These are phyloP conservation scores for Solanum paucissectum DNA, from an alignment of 257 asterid genomes.

Conservation along the genomic window DNA sequence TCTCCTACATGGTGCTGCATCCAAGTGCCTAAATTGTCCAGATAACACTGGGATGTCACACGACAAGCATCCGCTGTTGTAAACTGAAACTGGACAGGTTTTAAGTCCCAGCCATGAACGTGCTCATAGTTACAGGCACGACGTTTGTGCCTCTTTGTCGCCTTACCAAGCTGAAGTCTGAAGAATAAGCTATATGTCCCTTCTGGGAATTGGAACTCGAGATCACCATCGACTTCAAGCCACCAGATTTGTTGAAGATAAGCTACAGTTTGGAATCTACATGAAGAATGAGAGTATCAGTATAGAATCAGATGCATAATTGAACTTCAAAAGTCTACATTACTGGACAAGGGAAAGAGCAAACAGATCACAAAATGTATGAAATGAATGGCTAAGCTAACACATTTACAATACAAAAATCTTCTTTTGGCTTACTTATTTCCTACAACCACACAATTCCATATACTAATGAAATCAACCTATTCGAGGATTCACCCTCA, in stretches of 20 bases:
- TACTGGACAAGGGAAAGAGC: neutral
- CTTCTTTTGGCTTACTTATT: neutral
- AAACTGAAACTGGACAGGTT: constrained; percentile 60
- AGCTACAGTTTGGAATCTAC: constrained; percentile 63
- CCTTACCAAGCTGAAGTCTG: constrained; percentile 59
- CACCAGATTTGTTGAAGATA: constrained; percentile 92
- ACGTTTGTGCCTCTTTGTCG: constrained; percentile 38
- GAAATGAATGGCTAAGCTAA: neutral
- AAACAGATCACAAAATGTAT: neutral
- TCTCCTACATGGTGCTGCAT: constrained; percentile 65
- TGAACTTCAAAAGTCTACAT: neutral
- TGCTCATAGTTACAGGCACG: constrained; percentile 30
- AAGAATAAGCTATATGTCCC: constrained; percentile 72
- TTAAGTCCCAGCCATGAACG: constrained; percentile 77
- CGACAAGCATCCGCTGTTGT: constrained; percentile 45
- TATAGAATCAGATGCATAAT: neutral
- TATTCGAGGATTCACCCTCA: neutral
- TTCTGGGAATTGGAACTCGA: constrained; percentile 58
- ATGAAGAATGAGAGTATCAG: neutral
- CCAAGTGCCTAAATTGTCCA: constrained; percentile 62
- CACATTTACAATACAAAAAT: neutral
- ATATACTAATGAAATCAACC: neutral
- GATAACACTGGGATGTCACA: constrained; percentile 16
- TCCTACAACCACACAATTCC: neutral
- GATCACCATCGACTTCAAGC: constrained; percentile 70